Percentiles rank a stretch among this genome's conserved stretches.
Conservation (phyloP, 2,329 filamentous ascomycete species). For the Rhynchosporium graminicola region DNA sequence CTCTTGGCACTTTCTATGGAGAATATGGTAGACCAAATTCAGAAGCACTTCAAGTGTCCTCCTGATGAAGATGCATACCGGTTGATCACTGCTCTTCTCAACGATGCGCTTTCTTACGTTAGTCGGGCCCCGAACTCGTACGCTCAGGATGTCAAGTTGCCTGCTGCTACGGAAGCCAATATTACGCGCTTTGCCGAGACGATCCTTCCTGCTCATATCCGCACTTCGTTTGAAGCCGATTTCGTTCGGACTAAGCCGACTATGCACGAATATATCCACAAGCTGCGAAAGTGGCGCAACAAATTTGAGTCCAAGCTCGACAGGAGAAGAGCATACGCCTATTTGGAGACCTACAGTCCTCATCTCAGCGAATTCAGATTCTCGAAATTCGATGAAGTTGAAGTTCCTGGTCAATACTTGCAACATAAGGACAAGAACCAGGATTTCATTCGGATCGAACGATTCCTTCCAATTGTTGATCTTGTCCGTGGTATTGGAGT, state of each 20-base stretch:
- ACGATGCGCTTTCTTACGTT: conserved; percentile 92
- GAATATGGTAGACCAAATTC: conserved; percentile 98
- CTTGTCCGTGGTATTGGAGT: conserved; percentile 87
- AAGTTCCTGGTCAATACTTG: conserved; percentile 94
- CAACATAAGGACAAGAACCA: conserved; percentile 99
- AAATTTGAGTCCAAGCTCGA: conserved; percentile 98
- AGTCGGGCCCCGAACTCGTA: conserved; percentile 84
- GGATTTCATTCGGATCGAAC: conserved; percentile 95
- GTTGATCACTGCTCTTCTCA: conserved; percentile 93
- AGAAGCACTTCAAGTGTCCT: conserved; percentile 98
- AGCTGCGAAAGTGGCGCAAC: conserved; percentile 91
- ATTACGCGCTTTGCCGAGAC: conserved; percentile 97
- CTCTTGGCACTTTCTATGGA: conserved; percentile 97
- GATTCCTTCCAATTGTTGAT: conserved; percentile 93
- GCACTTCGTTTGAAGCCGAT: conserved; percentile 95
- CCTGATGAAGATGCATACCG: conserved; percentile 97
- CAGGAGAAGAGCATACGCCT: conserved; percentile 53
- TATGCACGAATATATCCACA: conserved; percentile 98
- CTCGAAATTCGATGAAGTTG: conserved; percentile 97
- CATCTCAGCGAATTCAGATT: conserved; percentile 96
- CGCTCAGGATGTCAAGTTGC: conserved; percentile 87
- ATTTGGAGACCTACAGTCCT: conserved; percentile 80
- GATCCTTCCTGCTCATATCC: conserved; percentile 90
- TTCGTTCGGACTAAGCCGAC: conserved; percentile 95
- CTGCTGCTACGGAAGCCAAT: conserved; percentile 87